These are phyloP conservation scores for Monilinia fructigena DNA, from an alignment of 2,329 filamentous ascomycete genomes.

Conservation along the genomic window DNA sequence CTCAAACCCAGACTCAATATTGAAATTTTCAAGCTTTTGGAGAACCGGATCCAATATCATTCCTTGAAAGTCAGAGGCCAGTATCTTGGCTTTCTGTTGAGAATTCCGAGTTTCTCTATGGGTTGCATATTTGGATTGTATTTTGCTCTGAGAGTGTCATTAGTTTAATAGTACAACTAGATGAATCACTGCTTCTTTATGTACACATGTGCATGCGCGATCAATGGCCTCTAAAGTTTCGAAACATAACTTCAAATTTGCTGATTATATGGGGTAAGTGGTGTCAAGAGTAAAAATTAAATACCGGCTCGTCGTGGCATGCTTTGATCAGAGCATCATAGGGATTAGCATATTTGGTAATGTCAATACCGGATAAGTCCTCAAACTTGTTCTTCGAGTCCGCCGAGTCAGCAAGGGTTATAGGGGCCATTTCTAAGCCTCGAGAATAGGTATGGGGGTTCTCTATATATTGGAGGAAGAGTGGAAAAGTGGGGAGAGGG, in stretches of 20 bases:
- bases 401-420: conserved; percentile 27
- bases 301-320: conserved; percentile 39
- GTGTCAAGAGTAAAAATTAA: background rate
- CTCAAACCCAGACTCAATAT: conserved; percentile 64
- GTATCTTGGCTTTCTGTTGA: conserved; percentile 72
- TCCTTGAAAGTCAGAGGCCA: conserved; percentile 65
- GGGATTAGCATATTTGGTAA: conserved; percentile 35
- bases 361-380: conserved; percentile 40
- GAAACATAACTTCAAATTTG: background rate
- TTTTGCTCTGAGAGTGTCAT: conserved; percentile 29
- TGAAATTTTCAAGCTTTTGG: conserved; percentile 62
- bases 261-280: background rate
- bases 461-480: background rate
- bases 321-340: conserved; percentile 41
- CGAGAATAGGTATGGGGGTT: background rate
- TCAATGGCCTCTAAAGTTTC: background rate
- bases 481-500: background rate
- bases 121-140: conserved; percentile 55
- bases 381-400: conserved; percentile 40
- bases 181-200: background rate
- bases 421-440: conserved; percentile 27
- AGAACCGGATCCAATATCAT: conserved; percentile 76
- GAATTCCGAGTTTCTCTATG: conserved; percentile 75
- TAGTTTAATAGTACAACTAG: background rate
- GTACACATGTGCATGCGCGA: conserved; percentile 2